Conservation (phyloP, 306 rosid species). For the Phaseolus lunatus region DNA sequence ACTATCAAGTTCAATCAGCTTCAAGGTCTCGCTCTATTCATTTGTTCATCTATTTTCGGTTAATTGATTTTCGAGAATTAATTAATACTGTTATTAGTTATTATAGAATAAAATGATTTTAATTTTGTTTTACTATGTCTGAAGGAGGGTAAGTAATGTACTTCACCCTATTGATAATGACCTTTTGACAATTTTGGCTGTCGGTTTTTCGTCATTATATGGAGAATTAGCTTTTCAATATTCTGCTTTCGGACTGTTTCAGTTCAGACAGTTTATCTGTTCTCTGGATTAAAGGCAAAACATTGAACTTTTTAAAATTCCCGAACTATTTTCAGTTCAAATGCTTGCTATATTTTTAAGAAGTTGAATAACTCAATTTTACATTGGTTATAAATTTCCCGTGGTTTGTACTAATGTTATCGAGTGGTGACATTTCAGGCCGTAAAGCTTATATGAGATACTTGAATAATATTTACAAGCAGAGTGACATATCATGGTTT, state of each 20-base stretch:
- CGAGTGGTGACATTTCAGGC: constrained; percentile 61
- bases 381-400: constrained; percentile 16
- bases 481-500: constrained; percentile 84
- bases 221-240: background rate
- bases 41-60: background rate
- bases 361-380: background rate
- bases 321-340: background rate
- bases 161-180: constrained; percentile 1
- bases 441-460: constrained; percentile 82
- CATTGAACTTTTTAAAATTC: constrained; percentile 15
- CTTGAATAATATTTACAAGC: constrained; percentile 83
- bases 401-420: constrained; percentile 35
- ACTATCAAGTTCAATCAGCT: constrained; percentile 78
- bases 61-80: background rate
- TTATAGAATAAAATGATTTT: background rate
- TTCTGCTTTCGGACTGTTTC: constrained; percentile 21
- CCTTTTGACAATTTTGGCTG: background rate
- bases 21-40: constrained; percentile 52
- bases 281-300: constrained; percentile 11
- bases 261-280: constrained; percentile 7
- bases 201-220: background rate
- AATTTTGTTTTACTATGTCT: constrained; percentile 12
- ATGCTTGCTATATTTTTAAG: constrained; percentile 3
- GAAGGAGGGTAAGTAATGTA: background rate
- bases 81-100: background rate